These are phyloP conservation scores for Gardenia jasminoides DNA, from an alignment of 257 asterid genomes.

Conservation along the genomic window DNA sequence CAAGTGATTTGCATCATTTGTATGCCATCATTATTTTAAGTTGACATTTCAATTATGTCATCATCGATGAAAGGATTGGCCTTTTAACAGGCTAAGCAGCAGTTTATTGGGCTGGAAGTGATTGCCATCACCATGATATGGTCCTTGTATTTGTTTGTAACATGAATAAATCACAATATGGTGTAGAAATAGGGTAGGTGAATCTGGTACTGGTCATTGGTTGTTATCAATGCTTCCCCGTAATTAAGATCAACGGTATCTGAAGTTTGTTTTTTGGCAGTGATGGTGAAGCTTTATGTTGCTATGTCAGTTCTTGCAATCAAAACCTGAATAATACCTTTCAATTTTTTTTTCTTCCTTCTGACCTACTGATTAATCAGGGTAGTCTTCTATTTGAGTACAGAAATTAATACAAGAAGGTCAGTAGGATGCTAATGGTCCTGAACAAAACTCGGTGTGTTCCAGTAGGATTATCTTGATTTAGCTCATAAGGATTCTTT, in stretches of 20 bases:
- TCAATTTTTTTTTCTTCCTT: not conserved
- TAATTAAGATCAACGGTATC: not conserved
- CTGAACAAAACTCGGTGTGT: not conserved
- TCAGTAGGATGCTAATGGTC: not conserved
- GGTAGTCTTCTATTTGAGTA: not conserved
- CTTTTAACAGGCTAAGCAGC: not conserved
- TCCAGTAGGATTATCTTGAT: not conserved
- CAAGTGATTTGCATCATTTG: not conserved
- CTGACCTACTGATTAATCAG: not conserved
- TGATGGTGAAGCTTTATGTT: not conserved
- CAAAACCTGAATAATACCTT: not conserved
- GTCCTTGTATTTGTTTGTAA: not conserved
- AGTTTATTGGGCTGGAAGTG: not conserved
- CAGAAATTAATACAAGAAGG: not conserved
- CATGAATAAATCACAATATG: not conserved
- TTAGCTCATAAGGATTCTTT: not conserved
- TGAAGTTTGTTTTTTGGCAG: not conserved
- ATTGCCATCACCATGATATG: not conserved
- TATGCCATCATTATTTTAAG: not conserved
- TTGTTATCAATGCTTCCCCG: not conserved
- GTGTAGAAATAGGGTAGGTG: not conserved
- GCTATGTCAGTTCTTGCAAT: not conserved
- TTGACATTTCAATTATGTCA: not conserved
- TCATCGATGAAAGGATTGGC: not conserved
- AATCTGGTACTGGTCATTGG: not conserved